phyloP scores from a whole-genome alignment of 2,329 filamentous ascomycete species.

The Aspergillus sp. region DNA sequence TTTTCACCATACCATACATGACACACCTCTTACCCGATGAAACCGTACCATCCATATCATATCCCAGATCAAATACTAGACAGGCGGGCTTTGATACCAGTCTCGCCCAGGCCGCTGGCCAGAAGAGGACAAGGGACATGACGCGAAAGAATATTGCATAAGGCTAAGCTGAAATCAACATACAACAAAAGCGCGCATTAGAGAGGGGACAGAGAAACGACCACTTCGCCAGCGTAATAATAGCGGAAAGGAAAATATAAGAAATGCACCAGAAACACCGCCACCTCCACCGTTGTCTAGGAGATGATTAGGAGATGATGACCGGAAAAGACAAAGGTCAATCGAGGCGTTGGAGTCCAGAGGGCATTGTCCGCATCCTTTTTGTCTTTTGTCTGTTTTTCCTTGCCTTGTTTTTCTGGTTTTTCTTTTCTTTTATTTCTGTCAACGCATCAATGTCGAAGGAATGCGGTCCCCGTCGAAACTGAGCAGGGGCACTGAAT shows the following conservation, averaged over 20 bases:
- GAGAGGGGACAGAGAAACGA: slow-evolving; percentile 17
- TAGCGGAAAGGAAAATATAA: slow-evolving; percentile 5
- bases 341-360: slow-evolving; percentile 19
- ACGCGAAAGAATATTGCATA: slow-evolving; percentile 18
- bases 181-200: slow-evolving; percentile 17
- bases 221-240: slow-evolving; percentile 26
- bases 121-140: slow-evolving; percentile 9
- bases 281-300: slow-evolving; percentile 28
- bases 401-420: slow-evolving; percentile 11
- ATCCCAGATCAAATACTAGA: slow-evolving; percentile 7
- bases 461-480: no score
- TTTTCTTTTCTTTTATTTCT: slow-evolving; percentile 9
- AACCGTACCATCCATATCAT: slow-evolving; percentile 8
- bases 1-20: slow-evolving; percentile 22
- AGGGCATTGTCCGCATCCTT: slow-evolving; percentile 21
- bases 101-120: no score
- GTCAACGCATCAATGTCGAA: no score
- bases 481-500: no score
- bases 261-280: slow-evolving; percentile 31
- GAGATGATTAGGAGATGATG: slow-evolving; percentile 23
- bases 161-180: no score
- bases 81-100: not conserved
- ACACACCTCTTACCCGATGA: slow-evolving; percentile 11
- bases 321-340: slow-evolving; percentile 17
- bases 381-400: slow-evolving; percentile 11